A percentile compares a stretch with the other conserved stretches of the same genome.
phyloP scores from a whole-genome alignment of 768 basidiomycete genomes.

The Suillus sp. region DNA sequence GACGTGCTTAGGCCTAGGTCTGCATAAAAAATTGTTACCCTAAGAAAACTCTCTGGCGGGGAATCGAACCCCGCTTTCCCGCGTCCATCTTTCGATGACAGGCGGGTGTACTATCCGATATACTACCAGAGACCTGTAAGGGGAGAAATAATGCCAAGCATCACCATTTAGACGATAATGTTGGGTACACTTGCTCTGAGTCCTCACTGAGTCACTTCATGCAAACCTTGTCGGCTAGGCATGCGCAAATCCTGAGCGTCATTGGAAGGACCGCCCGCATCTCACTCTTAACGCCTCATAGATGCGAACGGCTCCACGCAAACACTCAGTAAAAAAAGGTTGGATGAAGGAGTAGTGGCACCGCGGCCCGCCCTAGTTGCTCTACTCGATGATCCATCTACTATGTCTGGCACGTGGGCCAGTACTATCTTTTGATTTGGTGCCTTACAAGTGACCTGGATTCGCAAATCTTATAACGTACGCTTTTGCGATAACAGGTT shows the following conservation, averaged over 20 bases:
- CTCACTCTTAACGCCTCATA: not conserved
- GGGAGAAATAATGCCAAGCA: not conserved
- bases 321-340: too few relatives aligned
- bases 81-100: conserved; percentile 31
- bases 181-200: not conserved
- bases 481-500: not conserved
- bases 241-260: not conserved
- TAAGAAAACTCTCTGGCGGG: conserved; percentile 31
- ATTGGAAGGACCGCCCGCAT: not conserved
- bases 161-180: too few relatives aligned
- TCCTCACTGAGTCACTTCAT: too few relatives aligned
- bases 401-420: not conserved
- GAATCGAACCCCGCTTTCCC: conserved; percentile 37
- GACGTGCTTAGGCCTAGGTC: not conserved
- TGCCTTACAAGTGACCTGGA: not conserved
- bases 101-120: conserved; percentile 45
- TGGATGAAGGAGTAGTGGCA: too few relatives aligned
- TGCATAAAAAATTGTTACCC: not conserved
- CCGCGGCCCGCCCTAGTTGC: too few relatives aligned
- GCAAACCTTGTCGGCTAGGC: not conserved
- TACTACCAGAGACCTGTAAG: conserved; percentile 27
- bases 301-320: too few relatives aligned
- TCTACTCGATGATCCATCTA: not conserved
- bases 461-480: not conserved
- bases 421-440: not conserved